These are phyloP conservation scores for Chalaropsis ovoidea DNA, from an alignment of 2,329 filamentous ascomycete species.

Conservation along the genomic window DNA sequence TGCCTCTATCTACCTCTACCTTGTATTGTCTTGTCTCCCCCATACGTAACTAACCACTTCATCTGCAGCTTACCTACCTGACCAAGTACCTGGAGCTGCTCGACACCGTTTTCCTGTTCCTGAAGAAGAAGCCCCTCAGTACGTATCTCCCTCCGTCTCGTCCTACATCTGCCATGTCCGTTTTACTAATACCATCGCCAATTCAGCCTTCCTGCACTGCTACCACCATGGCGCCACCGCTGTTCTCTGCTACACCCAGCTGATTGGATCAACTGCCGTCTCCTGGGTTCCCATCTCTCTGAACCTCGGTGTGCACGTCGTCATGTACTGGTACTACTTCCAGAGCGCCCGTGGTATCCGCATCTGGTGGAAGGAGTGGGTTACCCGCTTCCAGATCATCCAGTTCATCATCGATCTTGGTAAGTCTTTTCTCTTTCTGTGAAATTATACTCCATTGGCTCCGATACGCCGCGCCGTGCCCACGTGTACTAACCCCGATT, in stretches of 20 bases:
- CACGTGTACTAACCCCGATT: background rate
- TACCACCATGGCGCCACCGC: conserved; percentile 97
- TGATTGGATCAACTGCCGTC: conserved; percentile 83
- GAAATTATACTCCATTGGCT: background rate
- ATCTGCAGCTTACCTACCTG: conserved; percentile 76
- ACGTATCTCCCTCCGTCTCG: conserved; percentile 11
- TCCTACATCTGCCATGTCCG: background rate
- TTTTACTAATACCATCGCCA: background rate
- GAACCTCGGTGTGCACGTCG: conserved; percentile 88
- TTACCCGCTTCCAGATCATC: conserved; percentile 91
- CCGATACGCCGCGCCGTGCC: background rate
- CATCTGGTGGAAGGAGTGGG: conserved; percentile 99
- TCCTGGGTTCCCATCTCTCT: conserved; percentile 91
- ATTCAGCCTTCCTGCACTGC: conserved; percentile 77
- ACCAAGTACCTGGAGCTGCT: conserved; percentile 95
- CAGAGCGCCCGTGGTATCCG: conserved; percentile 89
- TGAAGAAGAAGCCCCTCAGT: conserved; percentile 97
- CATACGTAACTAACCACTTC: conserved; percentile 22
- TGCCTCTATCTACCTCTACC: too few species aligned
- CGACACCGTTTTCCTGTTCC: conserved; percentile 91
- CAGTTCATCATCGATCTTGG: conserved; percentile 96
- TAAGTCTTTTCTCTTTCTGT: conserved; percentile 39
- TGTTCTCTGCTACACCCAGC: conserved; percentile 93
- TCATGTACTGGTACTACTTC: conserved; percentile 99
- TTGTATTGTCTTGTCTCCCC: too few species aligned